Base-by-base conservation (phyloP, 306 rosid genomes). In the Geum urbanum region DNA sequence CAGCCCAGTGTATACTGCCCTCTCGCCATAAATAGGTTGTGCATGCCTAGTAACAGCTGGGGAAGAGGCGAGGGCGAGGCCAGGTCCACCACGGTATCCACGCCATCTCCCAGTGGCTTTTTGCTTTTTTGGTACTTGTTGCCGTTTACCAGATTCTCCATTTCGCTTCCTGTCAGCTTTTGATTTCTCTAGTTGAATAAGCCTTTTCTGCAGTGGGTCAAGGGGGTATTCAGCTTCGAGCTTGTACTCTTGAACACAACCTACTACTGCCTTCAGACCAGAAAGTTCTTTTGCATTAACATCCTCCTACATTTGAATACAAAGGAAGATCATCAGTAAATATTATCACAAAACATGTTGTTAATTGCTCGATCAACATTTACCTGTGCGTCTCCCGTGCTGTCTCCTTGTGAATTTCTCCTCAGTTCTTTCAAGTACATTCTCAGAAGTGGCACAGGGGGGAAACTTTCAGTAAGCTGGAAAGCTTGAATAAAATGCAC, bases 171-270 rank as follows among this genome's bases (percentile, higher is more conserved):
- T 87, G 41, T 90, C 96, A 69, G 79, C 70, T 72, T 79, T 86
- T 27, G 87, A 76, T 66, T 77, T 83, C 69, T 84, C 89, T 69
- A 90, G 84, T 78, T 90, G 96, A 75, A 61, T 71, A 74, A 84
- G 89, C 83, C 96, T 87, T 81, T 71, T 86, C 49, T 74, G 85
- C 61, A 90, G 96, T 62, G 96, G 83, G 71, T 90, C 96, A 45
- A 87, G 91, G 10, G 94, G 87, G 83, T 90, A 87, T 59, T 87
- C 96, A 9, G 85, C 77, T 64, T 87, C 94, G 1, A 87, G 89
- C 35, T 85, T 79, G 81, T 85, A 85, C 72, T 85, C 94, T 79
- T 84, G 85, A 67, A 83, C 81, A 24, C 84, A 79, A 66, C 72
- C 73, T 64, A 89, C 83, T 49, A 89, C 88, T 32, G 76, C 66